These are phyloP conservation scores for Psilocybe sp. DNA, from an alignment of 768 basidiomycete genomes.

Conservation along the genomic window DNA sequence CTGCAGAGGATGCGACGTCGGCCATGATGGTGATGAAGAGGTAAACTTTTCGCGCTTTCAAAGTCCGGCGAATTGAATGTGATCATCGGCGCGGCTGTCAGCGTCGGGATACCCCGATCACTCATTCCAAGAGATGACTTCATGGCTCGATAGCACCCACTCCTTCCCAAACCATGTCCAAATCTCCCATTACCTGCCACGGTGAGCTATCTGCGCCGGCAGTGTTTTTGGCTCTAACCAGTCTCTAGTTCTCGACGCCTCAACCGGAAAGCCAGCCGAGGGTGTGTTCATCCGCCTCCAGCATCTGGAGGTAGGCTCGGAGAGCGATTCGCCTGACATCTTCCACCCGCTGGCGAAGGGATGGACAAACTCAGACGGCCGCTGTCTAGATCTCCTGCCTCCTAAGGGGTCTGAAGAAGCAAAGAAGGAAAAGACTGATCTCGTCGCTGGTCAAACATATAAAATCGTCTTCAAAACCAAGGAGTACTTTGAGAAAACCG, in stretches of 20 bases:
- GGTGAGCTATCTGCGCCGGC: slow-evolving; percentile 39
- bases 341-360: slow-evolving; percentile 59
- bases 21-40: slow-evolving; percentile 28
- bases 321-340: slow-evolving; percentile 33
- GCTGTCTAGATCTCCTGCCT: slow-evolving; percentile 76
- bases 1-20: slow-evolving; percentile 28
- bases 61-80: slow-evolving; percentile 18
- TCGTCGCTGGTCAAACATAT: slow-evolving; percentile 62
- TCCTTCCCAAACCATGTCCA: slow-evolving; percentile 18
- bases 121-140: slow-evolving; percentile 11
- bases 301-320: slow-evolving; percentile 33
- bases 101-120: slow-evolving; percentile 5
- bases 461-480: slow-evolving; percentile 85
- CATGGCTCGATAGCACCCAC: slow-evolving; percentile 1
- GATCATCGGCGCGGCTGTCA: neutral
- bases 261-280: slow-evolving; percentile 76
- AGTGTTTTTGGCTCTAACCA: neutral
- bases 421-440: slow-evolving; percentile 36
- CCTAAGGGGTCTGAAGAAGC: slow-evolving; percentile 44
- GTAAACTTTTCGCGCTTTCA: slow-evolving; percentile 24
- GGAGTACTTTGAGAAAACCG: slow-evolving; percentile 69
- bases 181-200: slow-evolving; percentile 91
- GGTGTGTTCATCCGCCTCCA: slow-evolving; percentile 68
- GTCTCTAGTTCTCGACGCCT: slow-evolving; percentile 76
- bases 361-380: slow-evolving; percentile 83